Conservation (phyloP, 2,329 filamentous ascomycete species). For the Harringtonia lauricola region DNA sequence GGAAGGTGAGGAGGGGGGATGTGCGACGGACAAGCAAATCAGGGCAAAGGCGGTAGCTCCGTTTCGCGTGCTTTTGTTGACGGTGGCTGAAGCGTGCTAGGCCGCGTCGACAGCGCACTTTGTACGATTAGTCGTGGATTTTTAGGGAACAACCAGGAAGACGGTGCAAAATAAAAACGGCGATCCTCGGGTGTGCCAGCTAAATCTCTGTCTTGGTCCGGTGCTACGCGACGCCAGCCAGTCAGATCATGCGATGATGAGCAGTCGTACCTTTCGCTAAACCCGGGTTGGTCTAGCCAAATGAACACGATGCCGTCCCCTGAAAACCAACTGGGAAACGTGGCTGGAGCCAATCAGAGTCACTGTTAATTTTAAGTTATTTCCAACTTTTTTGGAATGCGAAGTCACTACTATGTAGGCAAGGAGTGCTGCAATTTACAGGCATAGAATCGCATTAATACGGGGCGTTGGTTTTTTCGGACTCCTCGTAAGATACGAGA, state of each 20-base stretch:
- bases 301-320: neutral
- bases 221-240: too few relatives aligned
- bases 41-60: neutral
- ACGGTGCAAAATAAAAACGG: neutral
- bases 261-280: conserved; percentile 9
- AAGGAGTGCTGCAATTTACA: too few relatives aligned
- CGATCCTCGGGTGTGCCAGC: neutral
- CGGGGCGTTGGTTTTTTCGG: too few relatives aligned
- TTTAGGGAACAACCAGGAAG: too few relatives aligned
- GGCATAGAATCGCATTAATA: too few relatives aligned
- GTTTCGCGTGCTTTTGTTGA: neutral
- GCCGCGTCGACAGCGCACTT: too few relatives aligned
- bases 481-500: too few relatives aligned
- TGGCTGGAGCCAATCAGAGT: neutral
- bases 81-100: neutral
- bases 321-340: neutral
- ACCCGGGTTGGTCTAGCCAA: conserved; percentile 6
- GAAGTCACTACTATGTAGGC: too few relatives aligned
- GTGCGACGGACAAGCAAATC: neutral
- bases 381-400: too few relatives aligned
- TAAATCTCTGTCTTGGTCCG: neutral
- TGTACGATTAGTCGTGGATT: too few relatives aligned
- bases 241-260: neutral
- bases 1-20: too few relatives aligned
- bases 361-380: neutral